Percentiles rank a stretch among this genome's conserved stretches.
phyloP scores from a whole-genome alignment of 1,139 yeast genomes.

The Arxiozyma telluris region DNA sequence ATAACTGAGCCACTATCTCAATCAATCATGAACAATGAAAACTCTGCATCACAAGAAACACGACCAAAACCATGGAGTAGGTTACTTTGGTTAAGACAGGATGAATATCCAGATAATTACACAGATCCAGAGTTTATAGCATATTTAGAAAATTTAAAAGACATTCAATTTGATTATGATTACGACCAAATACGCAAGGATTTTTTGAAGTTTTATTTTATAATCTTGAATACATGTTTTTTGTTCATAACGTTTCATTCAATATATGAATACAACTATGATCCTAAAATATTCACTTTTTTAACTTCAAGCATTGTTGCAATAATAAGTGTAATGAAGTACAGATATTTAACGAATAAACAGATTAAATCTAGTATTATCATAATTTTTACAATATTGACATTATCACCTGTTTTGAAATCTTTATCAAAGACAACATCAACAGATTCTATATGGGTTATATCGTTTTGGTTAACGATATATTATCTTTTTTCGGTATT shows the following conservation, averaged over 20 bases:
- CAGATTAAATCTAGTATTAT: constrained; percentile 53
- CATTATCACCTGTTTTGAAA: constrained; percentile 81
- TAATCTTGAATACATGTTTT: constrained; percentile 29
- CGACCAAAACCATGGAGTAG: constrained; percentile 54
- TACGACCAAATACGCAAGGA: constrained; percentile 47
- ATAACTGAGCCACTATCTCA: neutral
- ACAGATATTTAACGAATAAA: neutral
- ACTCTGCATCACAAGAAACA: neutral
- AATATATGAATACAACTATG: constrained; percentile 29
- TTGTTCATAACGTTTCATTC: constrained; percentile 32
- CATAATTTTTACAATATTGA: constrained; percentile 59
- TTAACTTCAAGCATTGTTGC: constrained; percentile 10
- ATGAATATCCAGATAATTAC: constrained; percentile 76
- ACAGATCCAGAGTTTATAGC: constrained; percentile 73
- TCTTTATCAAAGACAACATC: constrained; percentile 84
- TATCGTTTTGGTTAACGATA: constrained; percentile 68
- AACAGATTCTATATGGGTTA: constrained; percentile 92
- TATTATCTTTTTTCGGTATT: constrained; percentile 41
- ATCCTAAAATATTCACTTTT: constrained; percentile 14
- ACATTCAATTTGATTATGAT: constrained; percentile 34
- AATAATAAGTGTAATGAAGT: constrained; percentile 7
- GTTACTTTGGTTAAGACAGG: constrained; percentile 77
- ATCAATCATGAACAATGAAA: no score
- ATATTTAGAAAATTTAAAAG: constrained; percentile 63
- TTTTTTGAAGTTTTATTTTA: constrained; percentile 29